These are phyloP conservation scores for Murraya koenigii DNA, from an alignment of 345 rosid genomes.

Conservation along the genomic window DNA sequence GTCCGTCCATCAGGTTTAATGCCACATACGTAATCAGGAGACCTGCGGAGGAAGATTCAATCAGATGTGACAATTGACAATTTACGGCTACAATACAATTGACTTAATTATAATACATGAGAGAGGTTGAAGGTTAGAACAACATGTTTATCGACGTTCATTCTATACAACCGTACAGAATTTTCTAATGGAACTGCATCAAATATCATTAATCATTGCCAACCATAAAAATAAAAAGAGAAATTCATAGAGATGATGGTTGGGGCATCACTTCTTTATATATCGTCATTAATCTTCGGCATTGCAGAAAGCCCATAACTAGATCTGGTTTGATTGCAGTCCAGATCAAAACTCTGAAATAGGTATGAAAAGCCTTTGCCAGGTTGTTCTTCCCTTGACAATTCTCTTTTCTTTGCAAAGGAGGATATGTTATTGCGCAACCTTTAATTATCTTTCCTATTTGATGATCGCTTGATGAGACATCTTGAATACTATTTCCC, in stretches of 20 bases:
- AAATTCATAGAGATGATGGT: neutral
- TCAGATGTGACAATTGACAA: neutral
- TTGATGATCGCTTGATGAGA: neutral
- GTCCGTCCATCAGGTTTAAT: conserved; percentile 95
- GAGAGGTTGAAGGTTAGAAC: neutral
- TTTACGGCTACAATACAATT: neutral
- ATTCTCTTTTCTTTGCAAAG: neutral
- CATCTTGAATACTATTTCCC: neutral
- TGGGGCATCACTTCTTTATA: neutral
- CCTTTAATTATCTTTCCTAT: neutral
- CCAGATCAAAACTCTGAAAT: neutral
- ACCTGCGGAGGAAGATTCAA: conserved; percentile 40
- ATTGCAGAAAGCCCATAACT: neutral
- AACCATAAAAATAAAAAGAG: neutral
- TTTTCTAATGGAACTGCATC: neutral
- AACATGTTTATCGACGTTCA: neutral
- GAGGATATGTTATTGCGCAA: neutral
- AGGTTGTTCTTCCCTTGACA: neutral
- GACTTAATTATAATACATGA: neutral
- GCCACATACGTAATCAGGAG: conserved; percentile 91
- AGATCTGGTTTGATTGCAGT: neutral
- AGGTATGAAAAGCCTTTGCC: neutral
- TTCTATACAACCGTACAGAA: neutral
- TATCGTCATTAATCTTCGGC: neutral
- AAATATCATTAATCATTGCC: neutral